phyloP scores from a whole-genome alignment of 2,329 filamentous ascomycete genomes.

The Fusarium pininemorale region DNA sequence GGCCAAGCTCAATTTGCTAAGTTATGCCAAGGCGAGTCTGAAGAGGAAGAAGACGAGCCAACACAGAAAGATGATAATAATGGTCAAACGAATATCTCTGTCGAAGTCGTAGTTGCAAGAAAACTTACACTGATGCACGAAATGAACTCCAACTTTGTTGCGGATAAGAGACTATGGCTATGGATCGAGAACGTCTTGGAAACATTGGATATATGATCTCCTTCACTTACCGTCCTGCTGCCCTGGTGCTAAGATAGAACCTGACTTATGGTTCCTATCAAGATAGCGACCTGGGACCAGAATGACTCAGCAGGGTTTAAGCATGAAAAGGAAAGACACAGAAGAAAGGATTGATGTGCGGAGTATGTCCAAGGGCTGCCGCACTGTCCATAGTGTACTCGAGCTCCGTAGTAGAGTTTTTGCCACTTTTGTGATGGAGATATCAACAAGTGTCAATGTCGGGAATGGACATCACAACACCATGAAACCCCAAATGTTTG shows the following conservation, averaged over 20 bases:
- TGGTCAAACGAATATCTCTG: not conserved
- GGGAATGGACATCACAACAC: not conserved
- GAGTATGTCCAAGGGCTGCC: not conserved
- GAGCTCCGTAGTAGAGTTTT: not conserved
- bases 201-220: not conserved
- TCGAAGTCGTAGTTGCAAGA: not conserved
- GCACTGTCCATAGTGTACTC: rapidly evolving
- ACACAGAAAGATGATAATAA: rapidly evolving
- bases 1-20: not conserved
- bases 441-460: not conserved
- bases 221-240: not conserved
- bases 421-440: not conserved
- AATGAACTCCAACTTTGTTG: not conserved
- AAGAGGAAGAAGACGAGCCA: not conserved
- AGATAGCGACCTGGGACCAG: not conserved
- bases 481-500: not conserved
- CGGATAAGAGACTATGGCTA: not conserved
- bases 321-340: not conserved
- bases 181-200: not conserved
- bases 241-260: too few relatives aligned
- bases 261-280: not conserved
- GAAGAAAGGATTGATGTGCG: not conserved
- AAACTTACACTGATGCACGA: not conserved
- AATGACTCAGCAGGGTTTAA: not conserved
- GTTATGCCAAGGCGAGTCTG: not conserved